A percentile compares a stretch with the other conserved stretches of the same genome.
Conservation (phyloP, 257 asterid genomes). For the Solanum chmielewskii region DNA sequence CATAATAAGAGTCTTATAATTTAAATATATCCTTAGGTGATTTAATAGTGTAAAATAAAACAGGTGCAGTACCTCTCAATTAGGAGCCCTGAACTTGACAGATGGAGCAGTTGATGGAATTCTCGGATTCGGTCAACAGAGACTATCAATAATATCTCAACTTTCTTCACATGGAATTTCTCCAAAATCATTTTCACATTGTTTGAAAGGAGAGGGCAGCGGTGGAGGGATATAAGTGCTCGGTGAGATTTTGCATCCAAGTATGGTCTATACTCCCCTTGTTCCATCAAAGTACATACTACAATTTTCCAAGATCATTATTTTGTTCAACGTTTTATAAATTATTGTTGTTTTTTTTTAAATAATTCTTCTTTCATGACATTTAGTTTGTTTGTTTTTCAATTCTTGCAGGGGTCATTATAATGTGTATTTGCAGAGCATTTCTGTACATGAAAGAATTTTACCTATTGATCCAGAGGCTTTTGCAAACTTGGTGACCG, state of each 20-base stretch:
- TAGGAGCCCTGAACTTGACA: no score
- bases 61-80: no score
- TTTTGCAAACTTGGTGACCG: slow-evolving; percentile 45
- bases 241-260: slow-evolving; percentile 8
- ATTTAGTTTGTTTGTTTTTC: not conserved
- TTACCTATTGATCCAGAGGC: slow-evolving; percentile 54
- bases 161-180: slow-evolving; percentile 60
- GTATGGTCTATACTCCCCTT: slow-evolving; percentile 76
- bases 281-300: slow-evolving; percentile 72
- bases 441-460: slow-evolving; percentile 53
- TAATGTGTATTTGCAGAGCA: slow-evolving; percentile 64
- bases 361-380: no score
- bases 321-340: no score
- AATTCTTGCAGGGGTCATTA: slow-evolving; percentile 60
- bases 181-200: slow-evolving; percentile 71
- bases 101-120: slow-evolving; percentile 45
- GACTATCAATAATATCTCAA: slow-evolving; percentile 61
- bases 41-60: no score
- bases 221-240: slow-evolving; percentile 83
- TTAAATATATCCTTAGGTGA: no score
- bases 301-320: not conserved
- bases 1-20: no score
- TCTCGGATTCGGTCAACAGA: slow-evolving; percentile 72
- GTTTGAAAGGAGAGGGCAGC: slow-evolving; percentile 69
- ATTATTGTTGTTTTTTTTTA: not conserved